phyloP scores from a whole-genome alignment of 441 rosid genomes.

The Brassica balearica region DNA sequence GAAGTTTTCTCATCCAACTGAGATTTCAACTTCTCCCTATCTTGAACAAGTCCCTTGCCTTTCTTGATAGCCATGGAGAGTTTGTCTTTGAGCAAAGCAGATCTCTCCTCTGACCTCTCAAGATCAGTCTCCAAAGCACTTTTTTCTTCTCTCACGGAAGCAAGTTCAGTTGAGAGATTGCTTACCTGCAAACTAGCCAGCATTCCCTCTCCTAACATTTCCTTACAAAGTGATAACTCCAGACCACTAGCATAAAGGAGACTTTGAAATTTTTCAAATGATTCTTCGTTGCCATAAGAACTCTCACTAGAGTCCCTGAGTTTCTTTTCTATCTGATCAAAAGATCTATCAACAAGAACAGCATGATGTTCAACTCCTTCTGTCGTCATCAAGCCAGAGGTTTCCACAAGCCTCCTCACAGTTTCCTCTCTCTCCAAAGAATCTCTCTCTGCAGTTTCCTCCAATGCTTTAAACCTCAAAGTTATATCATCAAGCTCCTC shows the following conservation, averaged over 20 bases:
- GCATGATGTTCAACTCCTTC: conserved; percentile 49
- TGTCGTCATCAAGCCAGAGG: conserved; percentile 54
- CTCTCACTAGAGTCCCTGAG: conserved; percentile 44
- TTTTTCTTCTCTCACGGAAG: conserved; percentile 62
- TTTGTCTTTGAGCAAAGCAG: conserved; percentile 77
- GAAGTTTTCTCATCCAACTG: conserved; percentile 72
- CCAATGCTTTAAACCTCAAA: conserved; percentile 51
- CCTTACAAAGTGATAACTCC: conserved; percentile 69
- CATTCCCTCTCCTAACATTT: conserved; percentile 69
- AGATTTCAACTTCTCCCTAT: conserved; percentile 73
- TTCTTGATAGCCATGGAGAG: conserved; percentile 94
- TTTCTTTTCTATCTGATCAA: conserved; percentile 62
- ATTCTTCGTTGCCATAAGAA: conserved; percentile 50
- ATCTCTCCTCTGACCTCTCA: conserved; percentile 84
- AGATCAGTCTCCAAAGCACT: conserved; percentile 66
- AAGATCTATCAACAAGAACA: conserved; percentile 63
- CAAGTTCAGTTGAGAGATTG: conserved; percentile 55
- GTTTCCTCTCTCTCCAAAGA: conserved; percentile 68
- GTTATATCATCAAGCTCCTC: conserved; percentile 56
- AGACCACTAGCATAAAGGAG: conserved; percentile 69
- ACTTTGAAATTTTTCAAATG: conserved; percentile 64
- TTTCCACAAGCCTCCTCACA: conserved; percentile 60
- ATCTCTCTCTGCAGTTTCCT: conserved; percentile 60
- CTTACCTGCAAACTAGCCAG: conserved; percentile 54
- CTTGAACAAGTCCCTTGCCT: conserved; percentile 95